phyloP scores from a whole-genome alignment of 805 yeast species.

The Deakozyma indianensis region DNA sequence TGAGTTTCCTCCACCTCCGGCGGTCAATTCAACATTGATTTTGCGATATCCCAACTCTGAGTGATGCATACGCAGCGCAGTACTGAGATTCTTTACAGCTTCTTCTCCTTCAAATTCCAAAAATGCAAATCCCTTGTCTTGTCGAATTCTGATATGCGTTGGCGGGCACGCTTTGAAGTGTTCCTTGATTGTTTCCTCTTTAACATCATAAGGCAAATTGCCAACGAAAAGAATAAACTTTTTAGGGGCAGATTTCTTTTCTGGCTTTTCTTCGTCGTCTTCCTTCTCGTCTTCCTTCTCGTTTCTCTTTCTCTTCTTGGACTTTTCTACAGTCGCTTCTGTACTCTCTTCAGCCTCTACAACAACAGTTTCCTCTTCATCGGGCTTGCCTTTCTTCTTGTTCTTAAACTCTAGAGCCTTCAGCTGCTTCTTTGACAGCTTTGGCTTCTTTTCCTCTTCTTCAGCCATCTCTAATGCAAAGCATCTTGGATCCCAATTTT shows the following conservation, averaged over 20 bases:
- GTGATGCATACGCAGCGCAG: conserved; percentile 76
- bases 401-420: conserved; percentile 17
- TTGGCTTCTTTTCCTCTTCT: not conserved
- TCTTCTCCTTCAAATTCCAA: conserved; percentile 62
- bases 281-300: conserved; percentile 16
- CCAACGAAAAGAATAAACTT: conserved; percentile 83
- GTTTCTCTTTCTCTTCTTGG: conserved; percentile 20
- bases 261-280: conserved; percentile 16
- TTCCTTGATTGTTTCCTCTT: conserved; percentile 42
- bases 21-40: conserved; percentile 92
- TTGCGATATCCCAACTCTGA: conserved; percentile 52
- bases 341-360: conserved; percentile 23
- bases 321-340: conserved; percentile 17
- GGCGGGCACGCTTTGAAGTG: conserved; percentile 66
- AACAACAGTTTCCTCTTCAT: conserved; percentile 22
- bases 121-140: conserved; percentile 73
- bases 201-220: conserved; percentile 62
- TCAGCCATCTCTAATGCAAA: not conserved
- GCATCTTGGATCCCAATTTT: not conserved
- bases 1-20: conserved; percentile 96
- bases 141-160: conserved; percentile 59
- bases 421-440: conserved; percentile 16
- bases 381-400: conserved; percentile 25
- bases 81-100: conserved; percentile 68
- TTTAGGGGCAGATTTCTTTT: conserved; percentile 64